Percentiles rank a stretch among this genome's conserved stretches.
phyloP scores from a whole-genome alignment of 495 filamentous ascomycete genomes.

The Penicillium waksmanii region DNA sequence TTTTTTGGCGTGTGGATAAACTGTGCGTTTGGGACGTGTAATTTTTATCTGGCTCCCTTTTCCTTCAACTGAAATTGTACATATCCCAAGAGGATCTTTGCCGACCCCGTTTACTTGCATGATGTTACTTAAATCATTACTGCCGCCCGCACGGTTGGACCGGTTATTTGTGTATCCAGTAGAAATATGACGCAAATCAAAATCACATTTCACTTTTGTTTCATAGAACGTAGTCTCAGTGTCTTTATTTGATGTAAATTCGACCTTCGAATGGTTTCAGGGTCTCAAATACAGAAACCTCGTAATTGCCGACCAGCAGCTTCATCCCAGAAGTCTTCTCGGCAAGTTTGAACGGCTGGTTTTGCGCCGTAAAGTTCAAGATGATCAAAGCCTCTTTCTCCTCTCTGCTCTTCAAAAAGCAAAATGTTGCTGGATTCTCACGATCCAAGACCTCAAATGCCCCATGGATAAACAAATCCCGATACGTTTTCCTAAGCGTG shows the following conservation, averaged over 20 bases:
- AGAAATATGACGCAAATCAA: too few relatives aligned
- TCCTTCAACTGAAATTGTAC: too few relatives aligned
- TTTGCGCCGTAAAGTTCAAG: slow-evolving; percentile 27
- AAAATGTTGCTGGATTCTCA: slow-evolving; percentile 32
- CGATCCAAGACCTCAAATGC: slow-evolving; percentile 47
- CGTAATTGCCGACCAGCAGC: slow-evolving; percentile 25
- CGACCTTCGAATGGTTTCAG: slow-evolving; percentile 29
- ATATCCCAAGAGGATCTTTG: too few relatives aligned
- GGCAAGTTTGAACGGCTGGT: slow-evolving; percentile 19
- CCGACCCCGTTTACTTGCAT: too few relatives aligned
- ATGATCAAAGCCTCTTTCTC: slow-evolving; percentile 20
- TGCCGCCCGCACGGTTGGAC: too few relatives aligned
- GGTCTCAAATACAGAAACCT: neutral
- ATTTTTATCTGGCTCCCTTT: too few relatives aligned
- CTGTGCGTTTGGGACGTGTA: neutral
- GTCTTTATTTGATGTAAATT: slow-evolving; percentile 17
- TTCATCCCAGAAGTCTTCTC: slow-evolving; percentile 8
- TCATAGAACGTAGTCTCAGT: neutral
- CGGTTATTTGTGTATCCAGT: too few relatives aligned
- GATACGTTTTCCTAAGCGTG: slow-evolving; percentile 48
- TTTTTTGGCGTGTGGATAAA: neutral
- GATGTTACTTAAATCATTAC: too few relatives aligned
- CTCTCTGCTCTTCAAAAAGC: slow-evolving; percentile 24
- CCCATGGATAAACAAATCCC: slow-evolving; percentile 58
- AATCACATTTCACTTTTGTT: too few relatives aligned